Conservation (phyloP, 768 basidiomycete genomes). For the Termitomyces sp. region DNA sequence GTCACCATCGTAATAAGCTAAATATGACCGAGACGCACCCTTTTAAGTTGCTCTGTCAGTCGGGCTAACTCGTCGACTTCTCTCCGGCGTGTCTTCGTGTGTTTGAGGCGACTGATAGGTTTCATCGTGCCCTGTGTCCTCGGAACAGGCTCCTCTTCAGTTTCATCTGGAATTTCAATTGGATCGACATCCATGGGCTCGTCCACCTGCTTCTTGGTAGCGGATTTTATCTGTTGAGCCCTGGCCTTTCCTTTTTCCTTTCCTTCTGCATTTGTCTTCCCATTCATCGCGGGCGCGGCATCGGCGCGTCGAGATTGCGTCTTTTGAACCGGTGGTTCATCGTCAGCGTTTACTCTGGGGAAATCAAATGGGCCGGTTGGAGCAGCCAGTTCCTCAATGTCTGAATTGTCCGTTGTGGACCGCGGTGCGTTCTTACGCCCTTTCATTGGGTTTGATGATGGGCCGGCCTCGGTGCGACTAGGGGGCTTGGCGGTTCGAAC, state of each 20-base stretch:
- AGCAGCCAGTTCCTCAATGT: conserved; percentile 11
- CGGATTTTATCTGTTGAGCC: conserved; percentile 18
- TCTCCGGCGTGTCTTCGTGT: conserved; percentile 1
- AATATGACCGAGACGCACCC: conserved; percentile 15
- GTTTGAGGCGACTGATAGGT: conserved; percentile 5
- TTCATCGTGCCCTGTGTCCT: conserved; percentile 3
- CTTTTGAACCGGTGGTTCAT: conserved; percentile 3
- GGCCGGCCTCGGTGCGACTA: conserved; percentile 13
- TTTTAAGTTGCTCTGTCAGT: conserved; percentile 19
- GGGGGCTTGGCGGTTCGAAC: conserved; percentile 6
- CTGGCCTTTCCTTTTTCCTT: conserved; percentile 31
- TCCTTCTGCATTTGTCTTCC: conserved; percentile 20
- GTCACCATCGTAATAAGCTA: neutral
- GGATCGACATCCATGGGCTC: conserved; percentile 18
- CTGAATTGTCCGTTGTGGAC: conserved; percentile 9
- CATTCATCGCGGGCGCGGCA: conserved; percentile 14
- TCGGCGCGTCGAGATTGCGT: conserved; percentile 3
- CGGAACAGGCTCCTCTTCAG: neutral
- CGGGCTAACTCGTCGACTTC: conserved; percentile 11
- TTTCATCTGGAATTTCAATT: conserved; percentile 13
- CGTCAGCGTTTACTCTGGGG: neutral
- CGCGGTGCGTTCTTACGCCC: conserved; percentile 7
- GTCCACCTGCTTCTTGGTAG: conserved; percentile 6
- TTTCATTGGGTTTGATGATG: conserved; percentile 15
- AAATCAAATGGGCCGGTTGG: conserved; percentile 6